Evolutionary conservation across 2,329 filamentous ascomycete genomes (phyloP), one percentile per base, ranked within the genome.

Genomic region (Talaromyces sp.): DNA sequence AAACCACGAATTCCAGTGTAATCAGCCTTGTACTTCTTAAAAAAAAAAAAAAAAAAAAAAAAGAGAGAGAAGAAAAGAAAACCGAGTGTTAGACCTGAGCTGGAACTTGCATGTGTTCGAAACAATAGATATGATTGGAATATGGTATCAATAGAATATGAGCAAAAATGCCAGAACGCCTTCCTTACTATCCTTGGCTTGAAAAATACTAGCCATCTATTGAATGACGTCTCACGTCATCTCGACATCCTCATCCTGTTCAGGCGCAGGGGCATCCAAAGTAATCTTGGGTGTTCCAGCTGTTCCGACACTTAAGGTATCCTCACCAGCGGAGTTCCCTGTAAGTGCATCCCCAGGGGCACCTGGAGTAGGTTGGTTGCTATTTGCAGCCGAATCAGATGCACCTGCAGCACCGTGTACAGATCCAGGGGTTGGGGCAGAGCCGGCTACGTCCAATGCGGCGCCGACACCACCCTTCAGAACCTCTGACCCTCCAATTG

Each of bases 401-500:
- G 42, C 58, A 8, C 41, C 57, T 17, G 45, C 49, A 14, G 54
- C 55, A 19, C 54, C 55, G 40, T 20, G 30, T 5, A 16, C 27
- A 14, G 47, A 51, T 20, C 39, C 44, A 46, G 46, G 41, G 13
- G 56, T 52, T 1, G 56, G 52, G 29, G 51, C 59, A 35, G 64
- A 51, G 24, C 59, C 51, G 2, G 64, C 49, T 16, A 63, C 59
- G 33, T 70, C 67, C 46, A 70, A 65, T 14, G 67, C 66, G 9
- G 66, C 66, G 7, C 62, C 64, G 6, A 70, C 67, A 19, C 67
- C 70, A 33, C 62, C 65, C 49, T 70, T 68, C 14, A 70, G 45
- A 7, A 69, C 65, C 16, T 70, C 69, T 1, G 69, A 58, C 41
- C 69, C 67, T 20, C 68, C 66, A 17, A 71, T 62, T 32, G 57